These are phyloP conservation scores for Hamamelis virginiana DNA, from an alignment of 164 flowering plant species.

Conservation along the genomic window DNA sequence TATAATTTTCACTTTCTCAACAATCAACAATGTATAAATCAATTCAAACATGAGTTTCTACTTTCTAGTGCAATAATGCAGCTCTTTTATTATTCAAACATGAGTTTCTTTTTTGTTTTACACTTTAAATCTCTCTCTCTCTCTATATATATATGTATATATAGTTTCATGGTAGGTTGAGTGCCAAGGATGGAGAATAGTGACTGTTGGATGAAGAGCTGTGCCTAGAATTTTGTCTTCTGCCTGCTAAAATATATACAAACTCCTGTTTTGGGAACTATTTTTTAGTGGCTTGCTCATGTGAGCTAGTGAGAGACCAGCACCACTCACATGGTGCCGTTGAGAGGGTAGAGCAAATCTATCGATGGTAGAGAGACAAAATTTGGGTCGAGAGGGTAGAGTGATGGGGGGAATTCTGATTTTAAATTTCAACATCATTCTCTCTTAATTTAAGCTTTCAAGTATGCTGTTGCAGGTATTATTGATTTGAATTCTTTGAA, in stretches of 20 bases:
- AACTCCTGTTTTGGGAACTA: neutral
- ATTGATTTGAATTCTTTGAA: too few species aligned
- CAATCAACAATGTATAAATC: constrained; percentile 23
- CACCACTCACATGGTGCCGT: constrained; percentile 2
- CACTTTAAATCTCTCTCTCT: neutral
- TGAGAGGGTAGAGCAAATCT: too few species aligned
- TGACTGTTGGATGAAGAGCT: neutral
- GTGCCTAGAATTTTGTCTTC: constrained; percentile 12
- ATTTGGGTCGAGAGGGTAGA: too few species aligned
- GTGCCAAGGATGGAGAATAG: neutral
- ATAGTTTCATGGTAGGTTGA: neutral
- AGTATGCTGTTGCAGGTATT: too few species aligned
- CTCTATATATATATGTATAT: neutral
- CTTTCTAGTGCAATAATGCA: neutral
- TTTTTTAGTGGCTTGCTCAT: neutral
- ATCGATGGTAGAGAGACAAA: too few species aligned
- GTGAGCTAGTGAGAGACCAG: constrained; percentile 18
- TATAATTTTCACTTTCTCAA: neutral
- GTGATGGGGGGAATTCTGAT: too few species aligned
- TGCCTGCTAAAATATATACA: constrained; percentile 3
- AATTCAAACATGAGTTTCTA: constrained; percentile 8
- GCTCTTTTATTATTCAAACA: too few species aligned
- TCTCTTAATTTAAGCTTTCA: too few species aligned
- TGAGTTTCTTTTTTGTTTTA: neutral
- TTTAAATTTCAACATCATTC: too few species aligned